phyloP scores from a whole-genome alignment of 2,329 filamentous ascomycete genomes.

The Keithomyces neogunnii region DNA sequence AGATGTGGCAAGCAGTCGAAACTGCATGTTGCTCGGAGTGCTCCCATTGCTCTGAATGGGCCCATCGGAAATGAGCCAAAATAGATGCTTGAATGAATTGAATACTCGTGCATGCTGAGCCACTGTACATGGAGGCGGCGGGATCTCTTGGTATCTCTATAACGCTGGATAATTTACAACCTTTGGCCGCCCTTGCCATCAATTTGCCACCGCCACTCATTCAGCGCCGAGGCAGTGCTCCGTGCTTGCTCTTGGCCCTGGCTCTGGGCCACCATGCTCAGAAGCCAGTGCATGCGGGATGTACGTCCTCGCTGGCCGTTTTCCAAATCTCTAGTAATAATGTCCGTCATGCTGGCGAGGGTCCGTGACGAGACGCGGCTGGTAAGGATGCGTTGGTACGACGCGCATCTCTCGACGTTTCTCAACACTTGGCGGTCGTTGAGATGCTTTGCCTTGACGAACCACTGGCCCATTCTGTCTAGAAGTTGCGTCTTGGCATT shows the following conservation, averaged over 20 bases:
- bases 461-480: slow-evolving; percentile 21
- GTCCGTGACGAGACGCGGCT: slow-evolving; percentile 15
- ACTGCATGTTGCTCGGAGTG: too few species aligned
- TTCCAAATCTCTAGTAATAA: slow-evolving; percentile 25
- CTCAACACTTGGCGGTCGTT: slow-evolving; percentile 22
- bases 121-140: too few species aligned
- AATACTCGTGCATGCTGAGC: too few species aligned
- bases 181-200: background rate
- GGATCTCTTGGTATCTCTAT: background rate
- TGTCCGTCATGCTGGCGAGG: slow-evolving; percentile 17
- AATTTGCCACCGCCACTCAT: slow-evolving; percentile 17
- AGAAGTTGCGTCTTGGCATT: slow-evolving; percentile 20
- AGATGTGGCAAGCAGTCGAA: too few species aligned
- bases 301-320: slow-evolving; percentile 23
- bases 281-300: slow-evolving; percentile 21
- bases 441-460: slow-evolving; percentile 18
- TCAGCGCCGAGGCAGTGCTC: slow-evolving; percentile 9
- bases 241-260: slow-evolving; percentile 13
- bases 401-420: slow-evolving; percentile 18
- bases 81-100: too few species aligned
- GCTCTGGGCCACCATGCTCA: slow-evolving; percentile 15
- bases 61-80: too few species aligned
- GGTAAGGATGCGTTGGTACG: slow-evolving; percentile 15
- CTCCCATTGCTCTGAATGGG: too few species aligned
- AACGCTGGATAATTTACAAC: background rate